Conservation (phyloP, 805 yeast species). For the Cyberlindnera lachancei region DNA sequence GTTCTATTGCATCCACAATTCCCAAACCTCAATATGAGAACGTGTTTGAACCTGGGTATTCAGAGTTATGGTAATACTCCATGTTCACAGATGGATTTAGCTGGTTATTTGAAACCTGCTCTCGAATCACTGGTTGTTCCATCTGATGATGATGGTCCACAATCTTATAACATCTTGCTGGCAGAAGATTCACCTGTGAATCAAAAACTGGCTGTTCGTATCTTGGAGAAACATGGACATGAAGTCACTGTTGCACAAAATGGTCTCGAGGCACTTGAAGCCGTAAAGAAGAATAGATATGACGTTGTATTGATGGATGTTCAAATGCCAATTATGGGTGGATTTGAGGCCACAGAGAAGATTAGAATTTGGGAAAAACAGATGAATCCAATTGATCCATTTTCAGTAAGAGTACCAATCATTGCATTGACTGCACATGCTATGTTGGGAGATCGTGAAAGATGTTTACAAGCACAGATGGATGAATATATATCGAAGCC, state of each 20-base stretch:
- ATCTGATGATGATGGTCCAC: slow-evolving; percentile 69
- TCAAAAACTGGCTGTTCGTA: slow-evolving; percentile 80
- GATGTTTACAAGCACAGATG: slow-evolving; percentile 84
- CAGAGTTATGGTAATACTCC: slow-evolving; percentile 87
- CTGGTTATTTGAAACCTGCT: slow-evolving; percentile 79
- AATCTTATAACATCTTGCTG: slow-evolving; percentile 62
- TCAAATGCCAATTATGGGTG: slow-evolving; percentile 95
- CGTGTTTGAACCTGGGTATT: slow-evolving; percentile 79
- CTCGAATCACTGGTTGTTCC: slow-evolving; percentile 77
- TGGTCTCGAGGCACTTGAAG: slow-evolving; percentile 76
- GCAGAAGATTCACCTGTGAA: slow-evolving; percentile 87
- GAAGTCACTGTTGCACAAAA: slow-evolving; percentile 79
- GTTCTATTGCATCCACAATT: slow-evolving; percentile 70
- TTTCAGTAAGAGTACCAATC: slow-evolving; percentile 74
- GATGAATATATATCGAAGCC: slow-evolving; percentile 89
- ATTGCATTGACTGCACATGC: slow-evolving; percentile 92
- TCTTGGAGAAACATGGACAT: slow-evolving; percentile 81
- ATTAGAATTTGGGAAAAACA: slow-evolving; percentile 86
- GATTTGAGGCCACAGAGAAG: slow-evolving; percentile 83
- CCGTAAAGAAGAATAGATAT: slow-evolving; percentile 56
- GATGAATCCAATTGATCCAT: slow-evolving; percentile 60
- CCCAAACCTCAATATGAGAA: slow-evolving; percentile 71
- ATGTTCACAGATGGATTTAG: slow-evolving; percentile 72
- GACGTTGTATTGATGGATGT: slow-evolving; percentile 90
- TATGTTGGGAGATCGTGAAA: slow-evolving; percentile 87